phyloP scores from a whole-genome alignment of 176 grass and related monocot genomes.

The Rhynchospora tenuis region DNA sequence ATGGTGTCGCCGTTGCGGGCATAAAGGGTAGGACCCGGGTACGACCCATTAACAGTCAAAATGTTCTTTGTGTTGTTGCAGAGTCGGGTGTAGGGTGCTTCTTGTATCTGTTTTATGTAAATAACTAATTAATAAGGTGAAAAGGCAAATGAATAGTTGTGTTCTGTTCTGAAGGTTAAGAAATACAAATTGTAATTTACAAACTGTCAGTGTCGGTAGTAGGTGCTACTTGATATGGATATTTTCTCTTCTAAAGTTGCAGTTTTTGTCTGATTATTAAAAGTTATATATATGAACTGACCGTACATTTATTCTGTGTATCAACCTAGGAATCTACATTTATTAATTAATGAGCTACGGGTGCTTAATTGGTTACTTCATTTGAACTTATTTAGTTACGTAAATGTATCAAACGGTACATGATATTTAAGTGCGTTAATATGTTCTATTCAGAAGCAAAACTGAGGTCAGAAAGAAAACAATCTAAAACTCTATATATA shows the following conservation, averaged over 20 bases:
- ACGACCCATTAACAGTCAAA: conserved; percentile 29
- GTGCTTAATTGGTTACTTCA: neutral
- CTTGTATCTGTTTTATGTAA: conserved; percentile 16
- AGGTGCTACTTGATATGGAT: neutral
- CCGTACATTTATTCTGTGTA: neutral
- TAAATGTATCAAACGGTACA: neutral
- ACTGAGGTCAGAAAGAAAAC: neutral
- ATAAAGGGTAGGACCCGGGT: conserved; percentile 29
- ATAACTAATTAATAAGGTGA: neutral
- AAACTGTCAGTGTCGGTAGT: neutral
- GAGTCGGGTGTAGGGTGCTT: conserved; percentile 31
- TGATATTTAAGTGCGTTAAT: neutral
- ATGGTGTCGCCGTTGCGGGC: conserved; percentile 22
- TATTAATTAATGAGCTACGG: neutral
- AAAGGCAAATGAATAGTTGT: neutral
- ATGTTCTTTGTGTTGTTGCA: conserved; percentile 38
- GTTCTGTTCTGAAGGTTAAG: neutral
- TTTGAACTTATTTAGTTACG: neutral
- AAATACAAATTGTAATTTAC: neutral
- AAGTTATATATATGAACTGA: neutral
- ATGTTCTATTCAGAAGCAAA: neutral
- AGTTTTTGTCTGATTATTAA: neutral
- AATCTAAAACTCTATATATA: neutral
- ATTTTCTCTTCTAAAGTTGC: neutral
- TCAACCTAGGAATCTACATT: neutral